Base-by-base conservation (phyloP, 495 filamentous ascomycete genomes). In the Aspergillus panamensis region DNA sequence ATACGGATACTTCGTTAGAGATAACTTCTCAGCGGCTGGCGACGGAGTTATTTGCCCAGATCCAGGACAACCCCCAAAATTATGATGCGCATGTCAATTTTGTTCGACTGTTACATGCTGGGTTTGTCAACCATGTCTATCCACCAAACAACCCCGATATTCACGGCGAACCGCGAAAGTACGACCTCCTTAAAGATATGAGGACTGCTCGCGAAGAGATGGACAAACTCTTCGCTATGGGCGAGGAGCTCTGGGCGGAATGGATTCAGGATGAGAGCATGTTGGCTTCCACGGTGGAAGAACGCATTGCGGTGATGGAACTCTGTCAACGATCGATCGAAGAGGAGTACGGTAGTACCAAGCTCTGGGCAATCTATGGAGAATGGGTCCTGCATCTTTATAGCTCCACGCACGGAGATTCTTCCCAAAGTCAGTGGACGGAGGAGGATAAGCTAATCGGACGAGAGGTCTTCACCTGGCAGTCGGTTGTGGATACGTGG, bases 311-410 rank as follows among this genome's bases (percentile, higher is more conserved):
- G 51, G 84, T 96, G n/a, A 82, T 96, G 70, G 91, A 96, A 69
- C 76, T 91, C 19, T 96, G 86, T 69, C 81, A 85, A 44, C 86
- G 84, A 59, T 92, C 91, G 19, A 84, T 94, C 31, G 75, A 82
- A 55, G 91, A 93, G 60, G 93, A 97, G 66, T 84, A 87, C 43
- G 85, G 82, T 53, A 96, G 93, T 63, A 81, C 87, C 33, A 90
- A 86, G 66, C 78, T 98, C 14, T 98, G 95, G 93, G 78, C 85
- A 55, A 81, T 87, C 17, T 97, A 96, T 71, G 92, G 88, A 58
- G 87, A 96, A 62, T 97, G 87, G 79, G 82, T 96, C 58, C 83
- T 88, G 65, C 85, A 85, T 17, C 82, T 96, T 8, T 88, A 91
- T 62, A 80, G 73, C 29, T 69, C 77, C 31, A 74, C 83, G 29